Conservation (phyloP, 192 early-diverging fungal genomes). For the Entomortierella beljakovae region DNA sequence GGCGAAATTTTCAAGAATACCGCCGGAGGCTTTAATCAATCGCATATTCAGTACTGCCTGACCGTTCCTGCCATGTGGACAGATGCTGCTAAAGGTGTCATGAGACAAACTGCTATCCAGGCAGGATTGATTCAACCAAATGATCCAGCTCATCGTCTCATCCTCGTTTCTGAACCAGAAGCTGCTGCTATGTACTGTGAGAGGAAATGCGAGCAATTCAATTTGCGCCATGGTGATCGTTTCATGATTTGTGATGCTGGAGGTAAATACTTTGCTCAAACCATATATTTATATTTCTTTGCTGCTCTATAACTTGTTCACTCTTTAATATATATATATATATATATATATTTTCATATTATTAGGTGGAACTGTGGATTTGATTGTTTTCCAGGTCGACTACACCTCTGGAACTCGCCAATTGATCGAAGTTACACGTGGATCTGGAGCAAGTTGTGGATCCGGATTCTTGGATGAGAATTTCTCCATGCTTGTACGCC, state of each 20-base stretch:
- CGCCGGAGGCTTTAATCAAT: conserved; percentile 48
- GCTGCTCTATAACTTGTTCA: too few relatives aligned
- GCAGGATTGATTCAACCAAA: conserved; percentile 58
- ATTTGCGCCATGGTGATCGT: conserved; percentile 58
- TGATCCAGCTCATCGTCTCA: conserved; percentile 59
- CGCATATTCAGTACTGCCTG: conserved; percentile 59
- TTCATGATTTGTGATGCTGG: conserved; percentile 71
- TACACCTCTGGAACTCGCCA: conserved; percentile 52
- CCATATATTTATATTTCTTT: neutral
- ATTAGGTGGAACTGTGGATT: conserved; percentile 65
- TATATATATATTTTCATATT: neutral
- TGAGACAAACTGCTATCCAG: conserved; percentile 64
- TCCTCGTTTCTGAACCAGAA: conserved; percentile 64
- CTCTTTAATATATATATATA: neutral
- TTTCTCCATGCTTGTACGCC: conserved; percentile 29
- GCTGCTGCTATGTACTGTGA: conserved; percentile 68
- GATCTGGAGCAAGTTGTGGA: conserved; percentile 60
- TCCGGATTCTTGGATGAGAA: conserved; percentile 59
- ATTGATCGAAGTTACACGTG: conserved; percentile 59
- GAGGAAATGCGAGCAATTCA: conserved; percentile 64
- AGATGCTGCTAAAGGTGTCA: conserved; percentile 62
- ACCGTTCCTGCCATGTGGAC: conserved; percentile 69
- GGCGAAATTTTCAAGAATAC: conserved; percentile 57
- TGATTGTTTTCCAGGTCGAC: conserved; percentile 64
- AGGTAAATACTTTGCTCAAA: conserved; percentile 19